phyloP scores from a whole-genome alignment of 371 early-diverging fungal genomes.

The Chytridiales sp. region DNA sequence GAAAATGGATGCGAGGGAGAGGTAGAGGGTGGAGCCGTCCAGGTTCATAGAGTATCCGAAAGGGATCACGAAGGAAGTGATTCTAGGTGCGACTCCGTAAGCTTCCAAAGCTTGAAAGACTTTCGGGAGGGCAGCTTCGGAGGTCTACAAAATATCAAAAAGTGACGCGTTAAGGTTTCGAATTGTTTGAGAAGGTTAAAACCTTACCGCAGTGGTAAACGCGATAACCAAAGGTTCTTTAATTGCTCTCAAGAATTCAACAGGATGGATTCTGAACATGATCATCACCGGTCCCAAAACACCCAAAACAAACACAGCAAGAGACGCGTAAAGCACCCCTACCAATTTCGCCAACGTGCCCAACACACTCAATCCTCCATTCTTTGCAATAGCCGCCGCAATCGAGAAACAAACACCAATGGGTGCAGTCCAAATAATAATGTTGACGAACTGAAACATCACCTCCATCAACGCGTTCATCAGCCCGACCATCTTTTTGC shows the following conservation, averaged over 20 bases:
- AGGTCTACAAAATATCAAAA: no score
- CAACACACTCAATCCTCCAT: conserved; percentile 67
- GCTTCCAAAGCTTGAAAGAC: conserved; percentile 73
- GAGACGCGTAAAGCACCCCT: conserved; percentile 63
- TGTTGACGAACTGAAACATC: conserved; percentile 65
- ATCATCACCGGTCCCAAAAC: conserved; percentile 68
- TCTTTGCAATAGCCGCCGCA: conserved; percentile 66
- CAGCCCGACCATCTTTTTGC: conserved; percentile 57
- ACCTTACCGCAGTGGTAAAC: conserved; percentile 84
- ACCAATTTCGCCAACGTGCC: conserved; percentile 68
- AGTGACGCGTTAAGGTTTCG: no score
- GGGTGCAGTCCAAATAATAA: conserved; percentile 70
- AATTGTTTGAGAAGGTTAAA: no score
- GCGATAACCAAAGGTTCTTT: conserved; percentile 72
- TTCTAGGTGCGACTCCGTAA: conserved; percentile 71
- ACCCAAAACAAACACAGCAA: conserved; percentile 31
- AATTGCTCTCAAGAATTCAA: conserved; percentile 57
- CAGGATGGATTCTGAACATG: conserved; percentile 55
- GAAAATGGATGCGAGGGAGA: conserved; percentile 40
- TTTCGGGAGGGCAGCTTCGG: conserved; percentile 75
- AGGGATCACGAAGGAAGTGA: conserved; percentile 72
- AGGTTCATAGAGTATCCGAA: conserved; percentile 82
- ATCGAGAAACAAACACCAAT: conserved; percentile 70
- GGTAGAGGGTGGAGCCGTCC: conserved; percentile 77
- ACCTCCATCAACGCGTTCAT: conserved; percentile 58